Evolutionary conservation across 371 early-diverging fungal genomes (phyloP), one percentile per base, ranked within the genome.

Genomic region (Choanephora cucurbitarum): DNA sequence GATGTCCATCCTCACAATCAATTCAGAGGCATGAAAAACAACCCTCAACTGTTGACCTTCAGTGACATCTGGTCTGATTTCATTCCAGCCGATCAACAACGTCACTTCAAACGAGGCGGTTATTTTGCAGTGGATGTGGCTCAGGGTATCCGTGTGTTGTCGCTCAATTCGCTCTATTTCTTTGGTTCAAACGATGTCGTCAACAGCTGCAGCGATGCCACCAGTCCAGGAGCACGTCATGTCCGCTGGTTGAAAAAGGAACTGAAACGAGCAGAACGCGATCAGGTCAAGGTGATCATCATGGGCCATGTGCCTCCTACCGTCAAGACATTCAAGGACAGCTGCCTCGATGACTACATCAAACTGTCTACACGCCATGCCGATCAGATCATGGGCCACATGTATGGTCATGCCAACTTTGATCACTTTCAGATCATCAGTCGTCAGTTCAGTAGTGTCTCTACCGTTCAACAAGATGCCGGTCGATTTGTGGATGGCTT

Each of bases 221-320:
- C 66, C 10, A 77, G 83, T 32, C 84, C 90, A 0, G 92, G 92
- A 0, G 62, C 72, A 22, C 73, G 66, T 9, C 88, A 91, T 66
- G 69, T 92, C 48, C 72, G 71, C 17, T 93, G 93, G 93, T 67
- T 92, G 21, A 66, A 69, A 23, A 69, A 71, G 18, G 75, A 85
- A 54, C 68, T 93, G 22, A 66, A 58, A 17, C 58, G 23, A 1
- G 86, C 87, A 0, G 62, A 72, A 18, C 31, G 51, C 21, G 67
- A 75, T 7, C 54, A 60, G 43, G 66, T 70, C n/a, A 74, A 71
- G 44, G 81, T 85, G 9, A 82, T 88, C 52, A 57, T 92, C 18
- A 84, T 87, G 24, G 91, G 91, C 11, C 94, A 93, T 67, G 86
- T 92, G 0, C 82, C 88, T 1, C 94, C 94, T 1, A 80, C 71